Evolutionary conservation across 305 asterid species (phyloP), one percentile per base, ranked within the genome.

Genomic region (Plantago rigida): DNA sequence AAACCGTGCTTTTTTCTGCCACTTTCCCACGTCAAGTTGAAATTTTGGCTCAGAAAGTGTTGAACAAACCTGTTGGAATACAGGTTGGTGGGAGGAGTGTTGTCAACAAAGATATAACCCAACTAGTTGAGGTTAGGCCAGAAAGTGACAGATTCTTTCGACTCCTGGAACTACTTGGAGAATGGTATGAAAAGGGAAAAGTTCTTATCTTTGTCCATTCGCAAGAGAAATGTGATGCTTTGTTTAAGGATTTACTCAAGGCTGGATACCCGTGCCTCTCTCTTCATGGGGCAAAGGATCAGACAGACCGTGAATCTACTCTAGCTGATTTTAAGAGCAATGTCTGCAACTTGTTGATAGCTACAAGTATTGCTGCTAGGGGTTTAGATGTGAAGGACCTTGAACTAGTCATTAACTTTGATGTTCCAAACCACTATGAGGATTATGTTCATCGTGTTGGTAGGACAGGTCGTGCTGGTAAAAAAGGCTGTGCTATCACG

Each of bases 401-500:
- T 45, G 98, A 91, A 69, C 77, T 91, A 59, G 98, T 91, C 65
- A 71, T 91, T 56, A 91, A 91, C 72, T 91, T 62, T 66, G 98
- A 91, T 71, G 96, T 54, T 56, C 96, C 98, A 22, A 91, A 88
- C 77, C 98, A 91, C 71, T 91, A 91, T 4, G 98, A 91, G 77
- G 96, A 91, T 71, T 88, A 91, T 74, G 98, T 91, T 65, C 98
- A 91, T 65, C 98, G 98, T 66, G 98, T 91, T 71, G 98, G 98
- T 54, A 82, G 96, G 51, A 91, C 96, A 14, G 98, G 98, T 53
- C 83, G 98, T 48, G 98, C 98, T 48, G 98, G 98, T 66, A 77
- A 75, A 62, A 91, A 88, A 75, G 96, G 98, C 65, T 84, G 84
- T 56, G 96, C 96, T 12, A 79, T 91, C 66, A 88, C 98, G 2